These are phyloP conservation scores for Lenwebbia sp. DNA, from an alignment of 345 rosid genomes.

Conservation along the genomic window DNA sequence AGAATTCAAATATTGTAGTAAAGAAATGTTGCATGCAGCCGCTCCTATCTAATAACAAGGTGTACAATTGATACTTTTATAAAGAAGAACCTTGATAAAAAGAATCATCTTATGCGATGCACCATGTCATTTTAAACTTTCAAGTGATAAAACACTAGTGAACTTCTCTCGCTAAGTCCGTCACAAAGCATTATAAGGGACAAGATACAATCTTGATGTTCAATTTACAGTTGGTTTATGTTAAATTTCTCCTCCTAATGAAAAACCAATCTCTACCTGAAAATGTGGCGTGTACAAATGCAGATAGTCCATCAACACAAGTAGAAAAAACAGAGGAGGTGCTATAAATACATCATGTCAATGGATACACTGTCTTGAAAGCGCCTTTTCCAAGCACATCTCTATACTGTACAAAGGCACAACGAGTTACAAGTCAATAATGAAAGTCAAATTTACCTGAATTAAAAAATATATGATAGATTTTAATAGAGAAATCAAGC, in stretches of 20 bases:
- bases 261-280: not conserved
- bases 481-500: not conserved
- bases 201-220: not conserved
- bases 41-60: not conserved
- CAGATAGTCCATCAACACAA: not conserved
- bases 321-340: not conserved
- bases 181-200: not conserved
- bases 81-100: not conserved
- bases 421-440: not conserved
- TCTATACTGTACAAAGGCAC: slow-evolving; percentile 16
- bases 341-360: not conserved
- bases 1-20: slow-evolving; percentile 5
- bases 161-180: not conserved
- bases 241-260: not conserved
- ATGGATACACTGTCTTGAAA: slow-evolving; percentile 49
- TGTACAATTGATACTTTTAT: not conserved
- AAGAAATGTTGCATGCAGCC: not conserved
- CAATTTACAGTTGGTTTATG: not conserved
- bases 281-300: not conserved
- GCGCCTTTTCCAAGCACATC: slow-evolving; percentile 39
- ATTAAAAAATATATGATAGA: not conserved
- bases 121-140: not conserved
- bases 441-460: not conserved
- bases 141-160: not conserved
- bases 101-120: not conserved